A percentile compares a stretch with the other conserved stretches of the same genome.
Conservation (phyloP, 2,329 filamentous ascomycete species). For the Aspergillus ustus region DNA sequence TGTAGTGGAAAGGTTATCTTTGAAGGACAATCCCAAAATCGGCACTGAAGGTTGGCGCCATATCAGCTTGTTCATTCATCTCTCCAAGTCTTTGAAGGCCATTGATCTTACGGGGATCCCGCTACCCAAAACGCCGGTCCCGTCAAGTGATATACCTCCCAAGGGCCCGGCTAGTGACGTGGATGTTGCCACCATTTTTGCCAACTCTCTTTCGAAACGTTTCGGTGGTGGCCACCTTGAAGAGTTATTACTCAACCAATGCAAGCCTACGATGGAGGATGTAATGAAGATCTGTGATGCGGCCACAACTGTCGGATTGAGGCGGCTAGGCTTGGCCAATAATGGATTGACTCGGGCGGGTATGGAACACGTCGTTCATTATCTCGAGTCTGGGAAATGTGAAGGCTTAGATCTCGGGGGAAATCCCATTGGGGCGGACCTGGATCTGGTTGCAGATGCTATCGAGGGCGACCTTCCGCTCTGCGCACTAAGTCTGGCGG, state of each 20-base stretch:
- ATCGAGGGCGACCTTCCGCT: slow-evolving; percentile 59
- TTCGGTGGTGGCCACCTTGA: slow-evolving; percentile 77
- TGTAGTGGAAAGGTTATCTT: slow-evolving; percentile 80
- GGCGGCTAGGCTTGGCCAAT: slow-evolving; percentile 79
- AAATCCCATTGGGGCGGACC: slow-evolving; percentile 69
- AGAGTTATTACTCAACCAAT: slow-evolving; percentile 81
- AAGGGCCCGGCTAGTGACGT: slow-evolving; percentile 29
- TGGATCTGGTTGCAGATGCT: slow-evolving; percentile 47
- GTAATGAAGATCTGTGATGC: slow-evolving; percentile 80
- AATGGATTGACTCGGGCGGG: slow-evolving; percentile 77
- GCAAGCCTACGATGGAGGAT: slow-evolving; percentile 71
- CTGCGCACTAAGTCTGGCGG: slow-evolving; percentile 83
- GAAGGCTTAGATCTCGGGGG: slow-evolving; percentile 88
- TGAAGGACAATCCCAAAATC: slow-evolving; percentile 88
- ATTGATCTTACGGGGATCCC: slow-evolving; percentile 85
- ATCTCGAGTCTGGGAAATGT: slow-evolving; percentile 75
- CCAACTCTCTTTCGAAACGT: slow-evolving; percentile 76
- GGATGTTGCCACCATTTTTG: slow-evolving; percentile 69
- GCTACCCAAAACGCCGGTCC: slow-evolving; percentile 62
- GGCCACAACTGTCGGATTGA: slow-evolving; percentile 75
- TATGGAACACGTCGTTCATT: slow-evolving; percentile 75
- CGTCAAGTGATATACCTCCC: slow-evolving; percentile 28
- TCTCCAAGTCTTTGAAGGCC: slow-evolving; percentile 83
- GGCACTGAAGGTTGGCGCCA: slow-evolving; percentile 89
- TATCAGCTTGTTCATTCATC: slow-evolving; percentile 84